These are phyloP conservation scores for Lasiosphaeria miniovina DNA, from an alignment of 495 filamentous ascomycete species.

Conservation along the genomic window DNA sequence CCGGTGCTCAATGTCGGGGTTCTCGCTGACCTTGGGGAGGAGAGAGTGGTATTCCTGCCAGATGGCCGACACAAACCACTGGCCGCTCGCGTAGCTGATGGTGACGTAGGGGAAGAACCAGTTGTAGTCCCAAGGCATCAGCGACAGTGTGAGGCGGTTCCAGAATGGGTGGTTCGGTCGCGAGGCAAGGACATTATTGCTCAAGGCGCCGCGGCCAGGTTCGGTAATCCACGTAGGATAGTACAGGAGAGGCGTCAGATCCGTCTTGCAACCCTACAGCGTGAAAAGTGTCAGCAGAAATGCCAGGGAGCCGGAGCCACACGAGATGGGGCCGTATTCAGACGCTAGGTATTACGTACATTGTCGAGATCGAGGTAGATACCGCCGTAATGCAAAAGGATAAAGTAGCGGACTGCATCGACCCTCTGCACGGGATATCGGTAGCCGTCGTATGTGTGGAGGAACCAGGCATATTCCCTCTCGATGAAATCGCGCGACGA, in stretches of 20 bases:
- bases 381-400: slow-evolving; percentile 78
- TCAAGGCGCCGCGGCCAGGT: slow-evolving; percentile 79
- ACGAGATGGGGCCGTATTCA: background rate
- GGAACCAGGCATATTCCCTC: slow-evolving; percentile 78
- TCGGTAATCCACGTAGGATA: slow-evolving; percentile 82
- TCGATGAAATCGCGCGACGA: slow-evolving; percentile 73
- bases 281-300: background rate
- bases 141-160: slow-evolving; percentile 63
- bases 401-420: slow-evolving; percentile 84
- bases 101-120: slow-evolving; percentile 85
- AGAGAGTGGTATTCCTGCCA: slow-evolving; percentile 67
- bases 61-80: slow-evolving; percentile 77
- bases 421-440: slow-evolving; percentile 80
- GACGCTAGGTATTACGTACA: slow-evolving; percentile 44
- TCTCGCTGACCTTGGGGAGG: slow-evolving; percentile 15
- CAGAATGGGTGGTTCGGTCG: slow-evolving; percentile 83
- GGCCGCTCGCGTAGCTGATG: slow-evolving; percentile 84
- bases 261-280: slow-evolving; percentile 71
- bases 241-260: slow-evolving; percentile 73
- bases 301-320: background rate
- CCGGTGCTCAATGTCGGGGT: slow-evolving; percentile 19
- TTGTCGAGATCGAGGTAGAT: slow-evolving; percentile 90
- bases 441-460: slow-evolving; percentile 79
- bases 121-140: slow-evolving; percentile 68
- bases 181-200: slow-evolving; percentile 84